phyloP scores from a whole-genome alignment of 768 basidiomycete genomes.

The Boletus sp. region DNA sequence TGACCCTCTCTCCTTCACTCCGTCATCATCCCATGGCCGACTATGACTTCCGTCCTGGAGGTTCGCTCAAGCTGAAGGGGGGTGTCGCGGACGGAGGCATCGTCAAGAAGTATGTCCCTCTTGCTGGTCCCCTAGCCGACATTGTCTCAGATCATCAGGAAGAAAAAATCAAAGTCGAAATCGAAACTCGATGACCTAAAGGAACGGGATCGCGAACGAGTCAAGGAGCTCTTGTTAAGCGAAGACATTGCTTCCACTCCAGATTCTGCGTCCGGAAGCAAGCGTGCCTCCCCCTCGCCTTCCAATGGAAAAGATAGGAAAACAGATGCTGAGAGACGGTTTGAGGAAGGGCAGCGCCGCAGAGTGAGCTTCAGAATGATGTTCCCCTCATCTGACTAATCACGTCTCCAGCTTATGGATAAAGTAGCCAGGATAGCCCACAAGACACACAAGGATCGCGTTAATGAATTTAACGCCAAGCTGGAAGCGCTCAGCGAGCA shows the following conservation, averaged over 20 bases:
- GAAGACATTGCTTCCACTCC: slow-evolving; percentile 43
- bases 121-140: neutral
- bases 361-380: slow-evolving; percentile 51
- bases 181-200: slow-evolving; percentile 48
- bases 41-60: slow-evolving; percentile 82
- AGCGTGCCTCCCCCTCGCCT: slow-evolving; percentile 60
- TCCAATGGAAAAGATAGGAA: slow-evolving; percentile 52
- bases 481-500: slow-evolving; percentile 88
- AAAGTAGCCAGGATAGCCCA: slow-evolving; percentile 73
- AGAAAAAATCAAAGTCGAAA: slow-evolving; percentile 81
- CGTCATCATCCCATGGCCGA: slow-evolving; percentile 59
- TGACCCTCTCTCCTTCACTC: slow-evolving; percentile 6
- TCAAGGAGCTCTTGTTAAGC: slow-evolving; percentile 52
- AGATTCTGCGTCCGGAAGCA: slow-evolving; percentile 53
- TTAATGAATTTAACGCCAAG: slow-evolving; percentile 85
- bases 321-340: slow-evolving; percentile 85
- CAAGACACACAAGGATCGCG: slow-evolving; percentile 93
- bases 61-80: slow-evolving; percentile 90
- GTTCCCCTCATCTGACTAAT: slow-evolving; percentile 6
- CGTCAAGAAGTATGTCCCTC: slow-evolving; percentile 69
- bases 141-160: slow-evolving; percentile 44
- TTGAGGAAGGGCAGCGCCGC: slow-evolving; percentile 82
- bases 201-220: slow-evolving; percentile 40
- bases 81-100: slow-evolving; percentile 74
- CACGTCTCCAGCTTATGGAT: slow-evolving; percentile 57